Base-by-base conservation (phyloP, 2,329 filamentous ascomycete species). In the Fusarium guadeloupense region DNA sequence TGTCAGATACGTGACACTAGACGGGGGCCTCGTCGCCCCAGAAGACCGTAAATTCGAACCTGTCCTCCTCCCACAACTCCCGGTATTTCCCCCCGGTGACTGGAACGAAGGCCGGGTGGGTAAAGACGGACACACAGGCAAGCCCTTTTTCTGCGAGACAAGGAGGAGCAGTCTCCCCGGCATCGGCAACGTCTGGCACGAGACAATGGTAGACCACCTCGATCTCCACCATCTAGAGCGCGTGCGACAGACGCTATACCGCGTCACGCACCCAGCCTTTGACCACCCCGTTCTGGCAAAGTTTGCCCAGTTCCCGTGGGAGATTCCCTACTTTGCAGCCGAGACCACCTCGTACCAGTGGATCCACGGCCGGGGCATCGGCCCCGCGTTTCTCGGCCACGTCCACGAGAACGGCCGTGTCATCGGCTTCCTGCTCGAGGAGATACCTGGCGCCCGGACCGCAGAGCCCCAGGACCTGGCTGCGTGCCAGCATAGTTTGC, bases 1-100 rank as follows among this genome's bases (percentile, higher is more conserved):
- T 46, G 68, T 80, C 67, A 79, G 78, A 66, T 79, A 80, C 55
- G 64, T 80, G 26, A 76, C 71, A 12, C 69, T 80, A 23, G 75
- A 75, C 9, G 57, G 71, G 10, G 73, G 75, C 43, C 47, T 74
- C 4, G 72, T 74, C 40, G 66, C 69, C 23, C 50, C 49, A 16
- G 69, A 74, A 30, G 72, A 77, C 47, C 66, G 75, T 48, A 70
- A 68, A 16, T 77, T 73, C 43, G 71, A 59, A 9, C 75, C 75
- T 12, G 47, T 60, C 9, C 62, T 78, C 21, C 56, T 75, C 28
- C 34, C 71, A 6, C 52, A 69, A 10, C 69, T 81, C 9, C 77
- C 78, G 4, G 64, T 69, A 5, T 73, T 80, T 14, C 76, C 76
- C 2, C 41, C 67, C 1, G 76, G 77, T 10, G 72, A 76, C 57